Evolutionary conservation across 208 protist genomes (phyloP).

Genomic region (Leishmania major): DNA sequence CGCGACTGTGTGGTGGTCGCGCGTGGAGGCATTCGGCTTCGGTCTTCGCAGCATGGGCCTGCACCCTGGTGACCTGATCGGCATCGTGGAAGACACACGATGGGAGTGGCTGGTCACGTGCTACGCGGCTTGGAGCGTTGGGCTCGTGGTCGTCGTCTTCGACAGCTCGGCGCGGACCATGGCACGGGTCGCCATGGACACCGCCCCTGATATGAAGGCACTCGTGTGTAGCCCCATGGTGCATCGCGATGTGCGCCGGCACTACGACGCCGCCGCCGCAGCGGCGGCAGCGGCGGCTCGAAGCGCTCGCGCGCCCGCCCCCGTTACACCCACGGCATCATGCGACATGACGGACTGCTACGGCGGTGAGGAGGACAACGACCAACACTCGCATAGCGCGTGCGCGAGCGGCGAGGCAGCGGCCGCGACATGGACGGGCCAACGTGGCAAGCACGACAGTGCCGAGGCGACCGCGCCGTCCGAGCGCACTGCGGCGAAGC

Average conservation of each 20-base stretch:
- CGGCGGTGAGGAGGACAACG: neutral
- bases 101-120: conserved; percentile 81
- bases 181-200: conserved; percentile 33
- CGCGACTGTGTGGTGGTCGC: conserved; percentile 50
- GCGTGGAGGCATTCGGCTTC: conserved; percentile 46
- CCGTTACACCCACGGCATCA: neutral
- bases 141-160: conserved; percentile 48
- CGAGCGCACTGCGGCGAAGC: neutral
- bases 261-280: conserved; percentile 18
- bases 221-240: conserved; percentile 57
- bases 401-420: neutral
- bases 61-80: conserved; percentile 41
- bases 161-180: conserved; percentile 35
- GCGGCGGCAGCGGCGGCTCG: neutral
- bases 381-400: neutral
- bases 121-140: conserved; percentile 62
- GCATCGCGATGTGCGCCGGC: conserved; percentile 27
- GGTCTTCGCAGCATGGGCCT: conserved; percentile 63
- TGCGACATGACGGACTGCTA: neutral
- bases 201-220: conserved; percentile 29
- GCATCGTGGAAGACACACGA: conserved; percentile 61
- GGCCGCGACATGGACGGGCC: neutral
- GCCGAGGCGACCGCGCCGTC: neutral
- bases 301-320: conserved; percentile 6
- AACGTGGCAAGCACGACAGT: neutral